Evolutionary conservation across 2,329 filamentous ascomycete genomes (phyloP).

Genomic region (Venturia pyrina): DNA sequence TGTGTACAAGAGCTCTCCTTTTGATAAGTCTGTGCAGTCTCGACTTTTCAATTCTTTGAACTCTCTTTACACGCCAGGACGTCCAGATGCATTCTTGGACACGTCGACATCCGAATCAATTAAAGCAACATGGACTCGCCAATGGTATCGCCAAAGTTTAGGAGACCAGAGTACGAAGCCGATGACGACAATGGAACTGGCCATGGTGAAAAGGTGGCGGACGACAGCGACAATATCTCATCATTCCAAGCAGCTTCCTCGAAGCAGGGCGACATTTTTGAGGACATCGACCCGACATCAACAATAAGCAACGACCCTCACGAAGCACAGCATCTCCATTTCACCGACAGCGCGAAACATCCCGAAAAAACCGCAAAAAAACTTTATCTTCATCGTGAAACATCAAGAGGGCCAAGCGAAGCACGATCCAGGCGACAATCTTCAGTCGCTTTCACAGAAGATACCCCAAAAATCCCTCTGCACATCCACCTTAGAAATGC

Average conservation of each 20-base stretch:
- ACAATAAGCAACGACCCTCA: neutral
- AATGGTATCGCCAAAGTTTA: conserved; percentile 9
- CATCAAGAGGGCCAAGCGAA: conserved; percentile 12
- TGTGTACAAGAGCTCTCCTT: neutral
- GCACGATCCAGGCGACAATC: conserved; percentile 13
- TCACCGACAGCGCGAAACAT: conserved; percentile 12
- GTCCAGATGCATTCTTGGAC: neutral
- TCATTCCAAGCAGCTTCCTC: neutral
- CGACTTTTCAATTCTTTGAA: neutral
- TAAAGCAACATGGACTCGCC: conserved; percentile 8
- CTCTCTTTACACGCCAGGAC: neutral
- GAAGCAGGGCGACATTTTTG: neutral
- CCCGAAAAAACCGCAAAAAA: conserved; percentile 7
- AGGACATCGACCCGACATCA: neutral
- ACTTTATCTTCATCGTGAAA: conserved; percentile 12
- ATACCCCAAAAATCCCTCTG: conserved; percentile 7
- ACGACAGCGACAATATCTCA: neutral
- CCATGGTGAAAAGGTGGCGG: neutral
- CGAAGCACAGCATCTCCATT: conserved; percentile 8
- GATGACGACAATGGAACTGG: neutral
- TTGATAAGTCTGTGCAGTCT: neutral
- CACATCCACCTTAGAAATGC: conserved; percentile 12
- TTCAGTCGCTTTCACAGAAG: neutral
- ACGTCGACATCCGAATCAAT: neutral
- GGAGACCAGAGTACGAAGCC: conserved; percentile 8